phyloP scores from a whole-genome alignment of 352 stramenopile species.

The Globisporangium parvum region DNA sequence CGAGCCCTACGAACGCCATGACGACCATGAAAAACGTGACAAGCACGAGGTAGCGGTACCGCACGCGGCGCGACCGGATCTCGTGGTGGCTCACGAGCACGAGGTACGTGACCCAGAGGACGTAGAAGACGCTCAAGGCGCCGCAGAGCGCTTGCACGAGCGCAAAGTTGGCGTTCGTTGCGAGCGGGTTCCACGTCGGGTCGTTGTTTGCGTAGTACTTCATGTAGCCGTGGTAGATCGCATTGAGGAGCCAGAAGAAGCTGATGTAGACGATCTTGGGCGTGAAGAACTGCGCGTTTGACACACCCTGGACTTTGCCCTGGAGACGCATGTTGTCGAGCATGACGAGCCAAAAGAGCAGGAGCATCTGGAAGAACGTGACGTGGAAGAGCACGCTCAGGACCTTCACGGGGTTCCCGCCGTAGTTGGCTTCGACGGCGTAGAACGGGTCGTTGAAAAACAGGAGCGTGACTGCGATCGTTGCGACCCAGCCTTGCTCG shows the following conservation, averaged over 20 bases:
- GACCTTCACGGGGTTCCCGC: conserved; percentile 40
- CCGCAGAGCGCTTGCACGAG: conserved; percentile 28
- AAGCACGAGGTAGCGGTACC: conserved; percentile 42
- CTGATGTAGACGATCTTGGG: conserved; percentile 42
- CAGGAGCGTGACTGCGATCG: conserved; percentile 36
- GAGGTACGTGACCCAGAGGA: conserved; percentile 41
- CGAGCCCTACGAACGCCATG: conserved; percentile 34
- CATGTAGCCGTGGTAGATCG: conserved; percentile 49
- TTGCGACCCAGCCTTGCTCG: conserved; percentile 48
- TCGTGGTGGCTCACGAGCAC: conserved; percentile 33
- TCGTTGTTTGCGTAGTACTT: conserved; percentile 63
- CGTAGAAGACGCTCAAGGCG: conserved; percentile 36
- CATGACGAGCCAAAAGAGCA: conserved; percentile 52
- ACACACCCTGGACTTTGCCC: conserved; percentile 37
- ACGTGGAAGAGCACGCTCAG: conserved; percentile 48
- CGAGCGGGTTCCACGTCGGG: conserved; percentile 35
- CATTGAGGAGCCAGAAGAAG: conserved; percentile 52
- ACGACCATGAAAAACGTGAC: conserved; percentile 48
- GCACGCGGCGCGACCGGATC: conserved; percentile 33
- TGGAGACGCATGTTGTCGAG: conserved; percentile 57
- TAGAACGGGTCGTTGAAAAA: conserved; percentile 66
- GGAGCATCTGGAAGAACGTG: conserved; percentile 51
- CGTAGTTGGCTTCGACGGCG: conserved; percentile 34
- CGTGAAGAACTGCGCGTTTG: conserved; percentile 45
- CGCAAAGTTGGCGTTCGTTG: conserved; percentile 31